Evolutionary conservation across 2,329 filamentous ascomycete genomes (phyloP), one percentile per base, ranked within the genome.

Genomic region (Tolypocladium tropicale): DNA sequence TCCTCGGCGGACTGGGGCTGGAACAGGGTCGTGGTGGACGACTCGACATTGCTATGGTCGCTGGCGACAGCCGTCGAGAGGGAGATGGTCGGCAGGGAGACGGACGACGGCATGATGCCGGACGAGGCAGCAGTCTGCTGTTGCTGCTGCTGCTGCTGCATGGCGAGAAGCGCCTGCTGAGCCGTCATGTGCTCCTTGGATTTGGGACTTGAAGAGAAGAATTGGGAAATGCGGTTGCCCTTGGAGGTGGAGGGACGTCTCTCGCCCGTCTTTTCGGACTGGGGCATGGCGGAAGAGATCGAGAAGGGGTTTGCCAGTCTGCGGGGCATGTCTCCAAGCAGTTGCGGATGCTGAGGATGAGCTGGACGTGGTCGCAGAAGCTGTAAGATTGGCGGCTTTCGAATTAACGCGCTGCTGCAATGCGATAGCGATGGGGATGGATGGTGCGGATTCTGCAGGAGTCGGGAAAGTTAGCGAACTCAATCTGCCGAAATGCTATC

Each of bases 81-180:
- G 46, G 90, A 96, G 67, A 97, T 96, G 55, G 88, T 93, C 41
- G 93, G 93, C 65, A 96, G 77, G 52, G 90, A 89, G 61, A 92
- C 76, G 57, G 88, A 86, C 46, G 90, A 80, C 57, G 84, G 81
- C 61, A 84, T 85, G 66, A 90, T 86, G 59, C 84, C 80, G 57
- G 82, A 79, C 43, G 84, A 80, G 53, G 81, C 77, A 53, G 74
- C 68, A 57, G 61, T 36, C 33, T 58, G 60, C 36, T 60, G 58
- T 53, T 60, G 60, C 18, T 56, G 58, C 57, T 71, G 70, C 63
- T 78, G 70, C 62, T 88, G 83, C 68, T 88, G 83, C 67, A 85
- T 83, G 58, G 82, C 78, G 67, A 87, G 79, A 52, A 90, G 80
- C 58, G 84, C 80, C 65, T 88, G 84, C 66, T 89, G 81, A 53